phyloP scores from a whole-genome alignment of 495 filamentous ascomycete species.

The Xanthoparmelia taractica region DNA sequence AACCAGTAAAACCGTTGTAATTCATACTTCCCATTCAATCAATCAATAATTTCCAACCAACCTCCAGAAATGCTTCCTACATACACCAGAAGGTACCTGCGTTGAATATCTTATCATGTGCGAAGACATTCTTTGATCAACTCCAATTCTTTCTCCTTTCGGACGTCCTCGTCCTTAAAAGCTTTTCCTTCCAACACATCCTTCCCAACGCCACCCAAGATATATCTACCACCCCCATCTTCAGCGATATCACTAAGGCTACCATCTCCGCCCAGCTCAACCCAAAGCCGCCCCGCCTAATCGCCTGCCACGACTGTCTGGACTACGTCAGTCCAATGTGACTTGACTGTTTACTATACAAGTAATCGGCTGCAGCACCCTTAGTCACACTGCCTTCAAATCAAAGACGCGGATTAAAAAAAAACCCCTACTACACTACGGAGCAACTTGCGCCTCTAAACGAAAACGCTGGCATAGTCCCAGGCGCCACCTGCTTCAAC shows the following conservation, averaged over 20 bases:
- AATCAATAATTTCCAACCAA: background rate
- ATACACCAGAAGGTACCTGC: background rate
- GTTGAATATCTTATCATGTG: no score
- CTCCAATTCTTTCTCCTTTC: background rate
- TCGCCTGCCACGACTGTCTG: background rate
- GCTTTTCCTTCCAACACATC: background rate
- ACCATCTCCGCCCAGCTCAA: background rate
- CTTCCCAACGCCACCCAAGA: slow-evolving; percentile 9
- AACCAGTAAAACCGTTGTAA: background rate
- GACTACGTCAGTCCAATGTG: background rate
- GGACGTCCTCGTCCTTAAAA: background rate
- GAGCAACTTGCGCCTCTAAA: background rate
- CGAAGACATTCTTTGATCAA: background rate
- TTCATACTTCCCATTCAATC: background rate
- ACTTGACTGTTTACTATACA: background rate
- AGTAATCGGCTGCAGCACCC: background rate
- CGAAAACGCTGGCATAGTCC: slow-evolving; percentile 1
- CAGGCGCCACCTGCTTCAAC: background rate
- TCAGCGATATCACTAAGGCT: background rate
- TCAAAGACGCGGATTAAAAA: background rate
- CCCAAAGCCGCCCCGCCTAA: background rate
- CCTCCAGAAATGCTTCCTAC: no score
- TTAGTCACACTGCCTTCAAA: background rate
- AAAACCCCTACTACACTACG: background rate
- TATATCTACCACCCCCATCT: background rate